Percentiles rank a stretch among this genome's conserved stretches.
phyloP scores from a whole-genome alignment of 805 yeast species.

The Candida morakotiae region DNA sequence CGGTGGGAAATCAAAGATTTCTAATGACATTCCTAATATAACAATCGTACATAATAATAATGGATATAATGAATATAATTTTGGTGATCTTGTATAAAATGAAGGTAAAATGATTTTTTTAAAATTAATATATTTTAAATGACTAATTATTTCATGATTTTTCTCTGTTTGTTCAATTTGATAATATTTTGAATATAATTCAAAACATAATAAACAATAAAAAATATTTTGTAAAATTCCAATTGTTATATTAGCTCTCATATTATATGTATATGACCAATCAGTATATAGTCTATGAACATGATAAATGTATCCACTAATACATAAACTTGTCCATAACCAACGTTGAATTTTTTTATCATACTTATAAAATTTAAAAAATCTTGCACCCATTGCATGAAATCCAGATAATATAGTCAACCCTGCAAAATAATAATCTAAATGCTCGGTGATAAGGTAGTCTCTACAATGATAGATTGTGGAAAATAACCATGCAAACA shows the following conservation, averaged over 20 bases:
- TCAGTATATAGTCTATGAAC: conserved; percentile 59
- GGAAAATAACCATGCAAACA: conserved; percentile 86
- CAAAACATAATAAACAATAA: conserved; percentile 26
- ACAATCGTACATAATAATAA: conserved; percentile 40
- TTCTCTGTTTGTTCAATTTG: conserved; percentile 14
- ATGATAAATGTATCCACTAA: conserved; percentile 57
- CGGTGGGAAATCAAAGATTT: conserved; percentile 85
- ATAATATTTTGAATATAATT: conserved; percentile 30
- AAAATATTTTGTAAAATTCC: conserved; percentile 69
- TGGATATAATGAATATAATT: conserved; percentile 38
- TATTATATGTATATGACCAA: conserved; percentile 92
- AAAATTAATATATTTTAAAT: conserved; percentile 23
- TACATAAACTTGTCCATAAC: conserved; percentile 38
- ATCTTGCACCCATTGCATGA: conserved; percentile 60
- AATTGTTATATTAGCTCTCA: conserved; percentile 79
- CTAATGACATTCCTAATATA: conserved; percentile 78
- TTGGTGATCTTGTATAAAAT: conserved; percentile 31
- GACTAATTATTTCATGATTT: conserved; percentile 10
- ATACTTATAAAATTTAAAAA: conserved; percentile 52
- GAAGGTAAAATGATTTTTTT: conserved; percentile 21
- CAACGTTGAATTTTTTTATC: conserved; percentile 18
- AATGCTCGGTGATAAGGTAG: conserved; percentile 67
- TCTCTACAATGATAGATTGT: conserved; percentile 88
- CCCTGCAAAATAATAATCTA: conserved; percentile 93
- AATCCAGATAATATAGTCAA: conserved; percentile 79